Percentiles rank a stretch among this genome's conserved stretches.
These are phyloP conservation scores for Penicillium sp. DNA, from an alignment of 2,329 filamentous ascomycete species.

Conservation along the genomic window DNA sequence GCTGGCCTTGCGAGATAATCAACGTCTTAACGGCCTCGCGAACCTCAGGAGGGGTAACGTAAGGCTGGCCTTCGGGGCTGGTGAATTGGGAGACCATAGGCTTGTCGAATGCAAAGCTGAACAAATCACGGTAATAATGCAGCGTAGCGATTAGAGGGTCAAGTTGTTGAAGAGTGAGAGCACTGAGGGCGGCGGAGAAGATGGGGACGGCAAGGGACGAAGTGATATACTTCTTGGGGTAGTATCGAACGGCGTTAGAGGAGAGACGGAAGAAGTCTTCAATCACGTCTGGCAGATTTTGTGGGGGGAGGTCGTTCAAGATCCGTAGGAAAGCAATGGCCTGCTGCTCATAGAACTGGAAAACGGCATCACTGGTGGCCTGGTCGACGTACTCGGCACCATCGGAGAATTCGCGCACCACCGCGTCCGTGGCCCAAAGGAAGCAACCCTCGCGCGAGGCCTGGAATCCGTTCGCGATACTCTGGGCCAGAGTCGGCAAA, in stretches of 20 bases:
- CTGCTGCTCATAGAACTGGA: constrained; percentile 89
- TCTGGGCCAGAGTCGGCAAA: constrained; percentile 75
- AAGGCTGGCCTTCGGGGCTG: constrained; percentile 52
- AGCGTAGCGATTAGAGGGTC: constrained; percentile 85
- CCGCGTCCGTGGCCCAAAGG: constrained; percentile 94
- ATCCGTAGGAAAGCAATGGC: constrained; percentile 80
- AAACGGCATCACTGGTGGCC: constrained; percentile 76
- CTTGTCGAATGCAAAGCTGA: constrained; percentile 76
- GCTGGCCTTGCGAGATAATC: constrained; percentile 60
- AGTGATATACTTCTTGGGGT: constrained; percentile 71
- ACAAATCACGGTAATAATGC: constrained; percentile 83
- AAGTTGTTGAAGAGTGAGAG: constrained; percentile 78
- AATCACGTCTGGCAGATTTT: constrained; percentile 72
- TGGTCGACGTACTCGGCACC: constrained; percentile 76
- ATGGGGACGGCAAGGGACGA: constrained; percentile 73
- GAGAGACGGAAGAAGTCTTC: constrained; percentile 94
- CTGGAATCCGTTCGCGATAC: constrained; percentile 75
- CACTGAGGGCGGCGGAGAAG: constrained; percentile 76
- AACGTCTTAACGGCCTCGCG: constrained; percentile 65
- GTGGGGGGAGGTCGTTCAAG: constrained; percentile 70
- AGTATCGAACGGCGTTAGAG: constrained; percentile 85
- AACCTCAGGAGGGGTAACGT: constrained; percentile 60
- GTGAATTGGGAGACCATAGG: constrained; percentile 48
- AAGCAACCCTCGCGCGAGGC: constrained; percentile 88
- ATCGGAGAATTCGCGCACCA: constrained; percentile 89